Percentiles rank a stretch among this genome's conserved stretches.
Conservation (phyloP, 768 basidiomycete species). For the Tylopilus sp. region DNA sequence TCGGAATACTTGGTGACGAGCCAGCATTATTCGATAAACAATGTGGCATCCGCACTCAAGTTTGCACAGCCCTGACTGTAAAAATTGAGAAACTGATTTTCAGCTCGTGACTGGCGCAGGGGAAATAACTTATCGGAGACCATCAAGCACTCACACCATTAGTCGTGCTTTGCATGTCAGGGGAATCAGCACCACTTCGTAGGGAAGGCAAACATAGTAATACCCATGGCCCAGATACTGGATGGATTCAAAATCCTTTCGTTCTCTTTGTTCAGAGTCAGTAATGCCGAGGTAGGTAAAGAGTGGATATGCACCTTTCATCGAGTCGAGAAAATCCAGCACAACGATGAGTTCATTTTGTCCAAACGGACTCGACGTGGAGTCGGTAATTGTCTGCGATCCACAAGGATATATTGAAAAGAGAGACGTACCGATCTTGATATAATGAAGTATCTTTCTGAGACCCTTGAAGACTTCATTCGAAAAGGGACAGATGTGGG, state of each 20-base stretch:
- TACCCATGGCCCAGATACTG: slow-evolving; percentile 13
- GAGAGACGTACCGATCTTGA: slow-evolving; percentile 8
- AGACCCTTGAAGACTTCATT: slow-evolving; percentile 4
- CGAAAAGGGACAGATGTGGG: slow-evolving; percentile 1
- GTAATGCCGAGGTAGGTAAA: neutral
- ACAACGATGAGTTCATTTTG: slow-evolving; percentile 12
- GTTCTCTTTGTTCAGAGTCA: neutral
- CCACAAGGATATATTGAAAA: neutral
- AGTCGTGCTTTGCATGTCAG: slow-evolving; percentile 6
- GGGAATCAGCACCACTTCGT: neutral
- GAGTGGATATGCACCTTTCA: neutral
- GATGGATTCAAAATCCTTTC: neutral
- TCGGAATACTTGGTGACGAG: neutral
- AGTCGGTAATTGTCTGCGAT: slow-evolving; percentile 11
- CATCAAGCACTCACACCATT: slow-evolving; percentile 3
- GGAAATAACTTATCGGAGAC: neutral
- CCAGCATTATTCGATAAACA: slow-evolving; percentile 7
- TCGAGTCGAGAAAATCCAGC: slow-evolving; percentile 12
- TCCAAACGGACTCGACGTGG: slow-evolving; percentile 17
- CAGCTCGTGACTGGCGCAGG: neutral
- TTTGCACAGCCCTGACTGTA: slow-evolving; percentile 9
- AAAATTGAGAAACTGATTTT: slow-evolving; percentile 14
- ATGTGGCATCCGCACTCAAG: slow-evolving; percentile 7
- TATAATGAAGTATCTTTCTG: slow-evolving; percentile 13
- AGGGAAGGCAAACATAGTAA: neutral